Percentiles rank a stretch among this genome's conserved stretches.
These are phyloP conservation scores for Chlorophyllum brunneum DNA, from an alignment of 768 basidiomycete genomes.

Conservation along the genomic window DNA sequence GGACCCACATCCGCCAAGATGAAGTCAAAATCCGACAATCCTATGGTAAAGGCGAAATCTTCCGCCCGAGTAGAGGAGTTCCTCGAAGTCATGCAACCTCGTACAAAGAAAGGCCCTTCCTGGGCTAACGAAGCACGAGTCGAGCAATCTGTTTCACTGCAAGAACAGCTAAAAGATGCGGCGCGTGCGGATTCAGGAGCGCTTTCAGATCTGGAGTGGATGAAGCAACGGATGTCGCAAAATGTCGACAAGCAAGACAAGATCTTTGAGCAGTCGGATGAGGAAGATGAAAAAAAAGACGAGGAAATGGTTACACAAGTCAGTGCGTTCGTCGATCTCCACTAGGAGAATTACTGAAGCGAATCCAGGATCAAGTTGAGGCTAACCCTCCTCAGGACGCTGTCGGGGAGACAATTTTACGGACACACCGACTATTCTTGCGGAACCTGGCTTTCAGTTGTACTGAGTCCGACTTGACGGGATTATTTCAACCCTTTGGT, in stretches of 20 bases:
- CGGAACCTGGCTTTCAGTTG: slow-evolving; percentile 94
- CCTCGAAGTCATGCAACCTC: slow-evolving; percentile 70
- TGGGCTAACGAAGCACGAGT: slow-evolving; percentile 55
- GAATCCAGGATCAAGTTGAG: slow-evolving; percentile 8
- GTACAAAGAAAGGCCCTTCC: slow-evolving; percentile 50
- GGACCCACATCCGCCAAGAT: slow-evolving; percentile 7
- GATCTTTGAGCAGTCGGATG: slow-evolving; percentile 60
- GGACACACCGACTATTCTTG: slow-evolving; percentile 81
- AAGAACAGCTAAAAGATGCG: slow-evolving; percentile 17
- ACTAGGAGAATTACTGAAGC: neutral
- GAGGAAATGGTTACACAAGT: slow-evolving; percentile 9
- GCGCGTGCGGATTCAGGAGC: slow-evolving; percentile 23
- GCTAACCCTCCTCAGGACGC: slow-evolving; percentile 29
- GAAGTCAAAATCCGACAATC: slow-evolving; percentile 10
- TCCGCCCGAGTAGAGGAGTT: slow-evolving; percentile 59
- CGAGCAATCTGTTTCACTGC: slow-evolving; percentile 12
- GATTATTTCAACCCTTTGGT: slow-evolving; percentile 67
- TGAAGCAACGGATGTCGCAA: slow-evolving; percentile 58
- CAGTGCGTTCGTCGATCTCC: slow-evolving; percentile 1
- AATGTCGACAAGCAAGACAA: slow-evolving; percentile 41
- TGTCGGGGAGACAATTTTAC: slow-evolving; percentile 53
- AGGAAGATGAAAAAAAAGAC: slow-evolving; percentile 35
- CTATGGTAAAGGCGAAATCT: slow-evolving; percentile 21
- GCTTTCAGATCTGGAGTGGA: slow-evolving; percentile 73
- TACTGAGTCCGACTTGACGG: slow-evolving; percentile 63